Evolutionary conservation across 2,329 filamentous ascomycete species (phyloP).

Genomic region (Apiospora arundinis): DNA sequence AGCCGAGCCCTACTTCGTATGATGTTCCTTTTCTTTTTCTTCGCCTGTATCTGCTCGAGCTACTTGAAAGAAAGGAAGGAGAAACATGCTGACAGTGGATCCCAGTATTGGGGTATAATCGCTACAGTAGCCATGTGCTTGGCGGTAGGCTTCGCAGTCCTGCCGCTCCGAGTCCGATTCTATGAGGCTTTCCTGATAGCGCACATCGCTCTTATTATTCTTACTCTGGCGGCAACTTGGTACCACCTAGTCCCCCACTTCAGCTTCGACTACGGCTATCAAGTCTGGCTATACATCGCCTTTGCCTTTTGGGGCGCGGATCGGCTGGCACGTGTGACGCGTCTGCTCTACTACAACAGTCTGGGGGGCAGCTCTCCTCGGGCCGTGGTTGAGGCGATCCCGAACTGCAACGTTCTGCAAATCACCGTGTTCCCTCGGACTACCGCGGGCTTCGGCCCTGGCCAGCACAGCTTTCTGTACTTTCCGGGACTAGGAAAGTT

Average conservation of each 20-base stretch:
- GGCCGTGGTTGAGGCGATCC: conserved; percentile 27
- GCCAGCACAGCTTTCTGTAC: conserved; percentile 32
- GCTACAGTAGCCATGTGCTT: conserved; percentile 35
- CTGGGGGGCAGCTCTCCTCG: conserved; percentile 25
- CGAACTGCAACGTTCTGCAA: conserved; percentile 28
- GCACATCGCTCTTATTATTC: conserved; percentile 38
- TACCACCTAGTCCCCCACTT: conserved; percentile 35
- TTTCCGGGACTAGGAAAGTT: conserved; percentile 29
- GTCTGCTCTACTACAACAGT: conserved; percentile 31
- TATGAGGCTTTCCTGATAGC: conserved; percentile 39
- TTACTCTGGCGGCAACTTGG: conserved; percentile 36
- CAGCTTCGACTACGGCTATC: conserved; percentile 33
- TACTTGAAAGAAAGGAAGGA: neutral
- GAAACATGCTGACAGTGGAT: neutral
- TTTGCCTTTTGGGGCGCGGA: conserved; percentile 36
- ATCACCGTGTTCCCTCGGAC: conserved; percentile 28
- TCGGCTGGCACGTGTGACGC: conserved; percentile 29
- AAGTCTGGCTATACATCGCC: conserved; percentile 36
- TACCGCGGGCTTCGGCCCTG: conserved; percentile 25
- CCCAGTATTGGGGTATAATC: conserved; percentile 36
- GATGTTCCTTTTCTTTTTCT: neutral
- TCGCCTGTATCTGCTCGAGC: too few relatives aligned
- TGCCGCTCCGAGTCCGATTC: conserved; percentile 36
- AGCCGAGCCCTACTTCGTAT: conserved; percentile 28
- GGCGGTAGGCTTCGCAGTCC: conserved; percentile 34